Evolutionary conservation across 441 rosid genomes (phyloP), one percentile per base, ranked within the genome.

Genomic region (Populus hybrid): DNA sequence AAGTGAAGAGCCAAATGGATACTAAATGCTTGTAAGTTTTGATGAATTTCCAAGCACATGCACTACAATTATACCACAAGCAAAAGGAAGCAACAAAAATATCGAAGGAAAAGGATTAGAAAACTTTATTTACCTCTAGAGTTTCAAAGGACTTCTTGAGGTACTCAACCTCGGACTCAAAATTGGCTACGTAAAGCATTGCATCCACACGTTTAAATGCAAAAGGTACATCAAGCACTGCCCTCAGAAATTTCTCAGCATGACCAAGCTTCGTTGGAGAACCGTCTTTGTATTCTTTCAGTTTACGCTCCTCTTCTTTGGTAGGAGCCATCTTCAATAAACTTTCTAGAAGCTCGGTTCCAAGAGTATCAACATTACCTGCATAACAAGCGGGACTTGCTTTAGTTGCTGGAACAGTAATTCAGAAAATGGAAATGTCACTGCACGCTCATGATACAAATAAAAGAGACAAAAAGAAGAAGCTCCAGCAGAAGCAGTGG

Each of bases 311-410:
- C 84, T 94, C 98, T 83, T 94, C 96, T 84, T 90, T 91, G 46
- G 89, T 88, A 0, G 97, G 97, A 30, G 97, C 97, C 98, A 94
- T 92, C 89, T 89, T 94, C 72, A 89, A 77, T 78, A 94, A 84
- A 82, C 90, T 92, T 85, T 94, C 98, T 18, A 94, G 94, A 87
- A 94, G 94, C 79, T 94, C 98, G 16, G 97, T 81, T 57, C 97
- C 98, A 70, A 94, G 93, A 24, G 89, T 86, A 36, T 95, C 98
- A 1, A 88, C 87, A 76, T 92, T 93, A 32, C 99, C 99, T 95
- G 89, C 77, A 70, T 32, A 70, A 18, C 18, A 32, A 26, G 42
- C 3, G 32, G 42, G 63, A 71, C 42, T 46, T 50, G 5, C 34
- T 70, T 75, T n/a, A 71, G 30, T 65, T 65, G 68, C 72, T 3